Evolutionary conservation across 768 basidiomycete species (phyloP).

Genomic region (Mycena filopes): DNA sequence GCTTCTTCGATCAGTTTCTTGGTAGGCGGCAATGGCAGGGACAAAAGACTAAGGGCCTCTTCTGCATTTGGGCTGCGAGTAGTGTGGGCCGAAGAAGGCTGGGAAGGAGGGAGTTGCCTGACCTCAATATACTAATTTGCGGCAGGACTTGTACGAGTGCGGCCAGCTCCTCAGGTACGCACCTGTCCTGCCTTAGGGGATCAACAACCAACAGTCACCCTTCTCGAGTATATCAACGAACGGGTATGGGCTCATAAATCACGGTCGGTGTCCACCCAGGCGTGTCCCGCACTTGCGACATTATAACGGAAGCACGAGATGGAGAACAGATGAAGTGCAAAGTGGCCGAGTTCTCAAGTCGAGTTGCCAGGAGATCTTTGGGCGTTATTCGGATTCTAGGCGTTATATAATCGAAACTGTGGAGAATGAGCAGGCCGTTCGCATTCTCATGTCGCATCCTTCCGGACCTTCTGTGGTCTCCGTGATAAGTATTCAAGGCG

Average conservation of each 20-base stretch:
- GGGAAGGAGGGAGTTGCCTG: slow-evolving; percentile 5
- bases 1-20: slow-evolving; percentile 72
- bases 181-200: slow-evolving; percentile 65
- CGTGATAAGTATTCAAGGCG: slow-evolving; percentile 78
- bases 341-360: slow-evolving; percentile 58
- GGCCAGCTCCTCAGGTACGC: slow-evolving; percentile 82
- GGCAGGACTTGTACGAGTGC: slow-evolving; percentile 69
- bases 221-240: slow-evolving; percentile 46
- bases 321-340: slow-evolving; percentile 93
- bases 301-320: slow-evolving; percentile 69
- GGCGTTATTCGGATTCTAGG: slow-evolving; percentile 78
- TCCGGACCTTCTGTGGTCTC: slow-evolving; percentile 75
- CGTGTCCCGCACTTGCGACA: slow-evolving; percentile 67
- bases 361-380: slow-evolving; percentile 67
- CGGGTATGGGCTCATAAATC: slow-evolving; percentile 91
- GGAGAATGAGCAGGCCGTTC: not conserved
- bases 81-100: slow-evolving; percentile 1
- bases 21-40: slow-evolving; percentile 59
- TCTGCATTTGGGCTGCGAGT: slow-evolving; percentile 82
- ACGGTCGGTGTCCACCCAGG: slow-evolving; percentile 71
- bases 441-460: slow-evolving; percentile 14
- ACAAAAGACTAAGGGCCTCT: slow-evolving; percentile 79
- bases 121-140: slow-evolving; percentile 77
- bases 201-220: not conserved
- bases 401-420: slow-evolving; percentile 83